These are phyloP conservation scores for Cladosporium phlei DNA, from an alignment of 2,329 filamentous ascomycete genomes.

Conservation along the genomic window DNA sequence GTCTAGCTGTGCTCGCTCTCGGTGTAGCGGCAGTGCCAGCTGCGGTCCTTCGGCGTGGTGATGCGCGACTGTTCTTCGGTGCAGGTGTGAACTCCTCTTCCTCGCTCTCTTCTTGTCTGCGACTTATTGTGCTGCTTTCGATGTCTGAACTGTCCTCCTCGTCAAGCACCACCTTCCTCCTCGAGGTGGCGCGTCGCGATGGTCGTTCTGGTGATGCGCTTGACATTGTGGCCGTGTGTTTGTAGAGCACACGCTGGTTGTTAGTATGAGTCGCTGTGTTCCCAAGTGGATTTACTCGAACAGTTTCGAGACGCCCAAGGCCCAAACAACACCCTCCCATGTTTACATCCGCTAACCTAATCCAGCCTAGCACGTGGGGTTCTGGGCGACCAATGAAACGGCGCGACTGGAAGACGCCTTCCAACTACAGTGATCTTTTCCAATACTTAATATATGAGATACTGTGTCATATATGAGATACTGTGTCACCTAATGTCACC, in stretches of 20 bases:
- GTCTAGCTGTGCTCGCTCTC: constrained; percentile 37
- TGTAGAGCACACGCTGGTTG: neutral
- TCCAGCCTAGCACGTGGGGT: too few species aligned
- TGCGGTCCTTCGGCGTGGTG: constrained; percentile 50
- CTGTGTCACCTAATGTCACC: too few species aligned
- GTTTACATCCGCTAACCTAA: too few species aligned
- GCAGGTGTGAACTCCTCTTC: constrained; percentile 77
- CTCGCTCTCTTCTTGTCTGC: constrained; percentile 50
- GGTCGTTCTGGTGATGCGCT: constrained; percentile 45
- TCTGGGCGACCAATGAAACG: too few species aligned
- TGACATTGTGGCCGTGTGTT: constrained; percentile 17
- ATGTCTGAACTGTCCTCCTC: constrained; percentile 58
- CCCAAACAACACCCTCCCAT: too few species aligned
- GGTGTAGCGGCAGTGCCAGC: constrained; percentile 47
- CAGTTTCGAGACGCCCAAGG: too few species aligned
- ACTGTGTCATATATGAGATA: too few species aligned
- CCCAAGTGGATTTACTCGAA: too few species aligned
- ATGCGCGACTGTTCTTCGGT: constrained; percentile 55
- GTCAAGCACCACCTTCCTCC: constrained; percentile 64
- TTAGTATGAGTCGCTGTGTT: constrained; percentile 1
- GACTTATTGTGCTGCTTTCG: constrained; percentile 57
- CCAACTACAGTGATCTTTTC: too few species aligned
- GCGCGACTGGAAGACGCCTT: too few species aligned
- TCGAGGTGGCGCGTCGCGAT: constrained; percentile 56
- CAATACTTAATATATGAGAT: too few species aligned